phyloP scores from a whole-genome alignment of 179 eudicot species.

The Spinacia oleracea region DNA sequence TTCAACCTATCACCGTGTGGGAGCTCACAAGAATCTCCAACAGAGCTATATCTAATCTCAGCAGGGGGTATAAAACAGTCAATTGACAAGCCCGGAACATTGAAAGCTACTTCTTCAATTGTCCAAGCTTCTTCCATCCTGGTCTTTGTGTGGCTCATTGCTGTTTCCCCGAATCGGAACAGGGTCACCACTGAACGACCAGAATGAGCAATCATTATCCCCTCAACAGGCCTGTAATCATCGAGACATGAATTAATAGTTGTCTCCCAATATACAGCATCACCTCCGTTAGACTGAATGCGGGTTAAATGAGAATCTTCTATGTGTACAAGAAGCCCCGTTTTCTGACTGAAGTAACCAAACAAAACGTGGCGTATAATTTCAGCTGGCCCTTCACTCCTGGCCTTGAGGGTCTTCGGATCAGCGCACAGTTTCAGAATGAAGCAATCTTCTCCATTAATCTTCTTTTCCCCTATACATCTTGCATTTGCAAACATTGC shows the following conservation, averaged over 20 bases:
- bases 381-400: slow-evolving; percentile 97
- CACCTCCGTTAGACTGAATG: slow-evolving; percentile 83
- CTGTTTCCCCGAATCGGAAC: slow-evolving; percentile 85
- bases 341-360: slow-evolving; percentile 91
- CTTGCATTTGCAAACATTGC: slow-evolving; percentile 85
- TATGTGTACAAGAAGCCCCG: slow-evolving; percentile 82
- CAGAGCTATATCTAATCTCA: slow-evolving; percentile 62
- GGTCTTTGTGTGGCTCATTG: slow-evolving; percentile 98
- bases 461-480: slow-evolving; percentile 78
- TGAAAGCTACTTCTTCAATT: slow-evolving; percentile 92
- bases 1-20: slow-evolving; percentile 64
- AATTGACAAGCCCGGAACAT: slow-evolving; percentile 77
- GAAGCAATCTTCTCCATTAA: slow-evolving; percentile 85
- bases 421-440: slow-evolving; percentile 87
- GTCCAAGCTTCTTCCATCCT: slow-evolving; percentile 99
- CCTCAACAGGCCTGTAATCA: slow-evolving; percentile 85
- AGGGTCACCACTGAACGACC: slow-evolving; percentile 90
- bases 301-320: slow-evolving; percentile 98
- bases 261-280: slow-evolving; percentile 93
- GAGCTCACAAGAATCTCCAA: slow-evolving; percentile 61
- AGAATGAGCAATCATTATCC: slow-evolving; percentile 91
- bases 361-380: slow-evolving; percentile 86
- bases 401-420: slow-evolving; percentile 73
- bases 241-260: slow-evolving; percentile 85
- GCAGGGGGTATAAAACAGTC: slow-evolving; percentile 98